phyloP scores from a whole-genome alignment of 1,284 basidiomycete genomes.

The Ceratobasidium papillatum region DNA sequence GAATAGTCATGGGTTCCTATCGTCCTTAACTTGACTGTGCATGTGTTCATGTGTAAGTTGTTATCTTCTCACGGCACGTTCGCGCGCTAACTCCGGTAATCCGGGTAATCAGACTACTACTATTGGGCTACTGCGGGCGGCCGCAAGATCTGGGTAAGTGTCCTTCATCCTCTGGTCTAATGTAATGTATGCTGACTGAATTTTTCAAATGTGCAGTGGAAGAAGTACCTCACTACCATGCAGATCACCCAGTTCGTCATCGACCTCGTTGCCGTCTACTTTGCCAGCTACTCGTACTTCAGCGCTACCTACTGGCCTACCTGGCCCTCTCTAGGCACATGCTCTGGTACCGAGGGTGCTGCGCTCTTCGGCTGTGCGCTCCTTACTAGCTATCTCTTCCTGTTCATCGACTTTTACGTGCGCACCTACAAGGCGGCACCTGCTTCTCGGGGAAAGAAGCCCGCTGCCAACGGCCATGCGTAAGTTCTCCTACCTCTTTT shows the following conservation, averaged over 20 bases:
- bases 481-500: conserved; percentile 5
- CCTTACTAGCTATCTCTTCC: conserved; percentile 86
- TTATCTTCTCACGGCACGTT: neutral
- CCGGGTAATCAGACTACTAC: conserved; percentile 79
- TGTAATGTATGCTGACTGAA: conserved; percentile 24
- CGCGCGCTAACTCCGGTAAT: conserved; percentile 20
- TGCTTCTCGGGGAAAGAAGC: conserved; percentile 39
- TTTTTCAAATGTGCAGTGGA: conserved; percentile 70
- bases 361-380: conserved; percentile 90
- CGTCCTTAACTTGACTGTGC: conserved; percentile 89
- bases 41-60: conserved; percentile 95
- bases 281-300: conserved; percentile 91
- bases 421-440: conserved; percentile 79
- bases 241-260: conserved; percentile 97
- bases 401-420: conserved; percentile 93
- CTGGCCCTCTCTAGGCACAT: conserved; percentile 79
- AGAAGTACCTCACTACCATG: conserved; percentile 93
- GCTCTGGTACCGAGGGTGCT: conserved; percentile 88
- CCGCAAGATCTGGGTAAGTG: conserved; percentile 88
- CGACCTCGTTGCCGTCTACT: conserved; percentile 89
- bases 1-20: conserved; percentile 95
- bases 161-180: neutral
- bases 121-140: conserved; percentile 97
- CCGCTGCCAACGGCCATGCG: conserved; percentile 32
- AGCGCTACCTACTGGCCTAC: conserved; percentile 68